Evolutionary conservation across 345 rosid genomes (phyloP), one percentile per base, ranked within the genome.

Genomic region (Citrus hindsii): DNA sequence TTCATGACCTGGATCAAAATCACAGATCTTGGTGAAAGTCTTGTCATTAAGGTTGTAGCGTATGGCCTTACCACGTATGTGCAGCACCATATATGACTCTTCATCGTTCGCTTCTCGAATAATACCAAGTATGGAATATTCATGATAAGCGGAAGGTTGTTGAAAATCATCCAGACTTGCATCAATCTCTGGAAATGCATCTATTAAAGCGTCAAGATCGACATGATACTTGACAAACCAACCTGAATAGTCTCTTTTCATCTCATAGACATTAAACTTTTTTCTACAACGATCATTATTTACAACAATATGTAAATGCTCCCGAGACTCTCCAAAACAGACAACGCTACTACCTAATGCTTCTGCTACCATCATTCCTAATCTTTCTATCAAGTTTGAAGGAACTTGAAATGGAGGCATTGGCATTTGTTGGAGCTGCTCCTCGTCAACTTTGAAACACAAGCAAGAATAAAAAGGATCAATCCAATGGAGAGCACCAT

Each of bases 191-290:
- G 90, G 88, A 67, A 82, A 79, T 63, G 65, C 72, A 4, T 74
- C 46, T 48, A 61, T 83, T 14, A 87, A 40, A 32, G 40, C 66
- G 68, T 73, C 71, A 32, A 90, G 76, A 58, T 90, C 81, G 40
- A 86, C 82, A 19, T 21, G 60, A 58, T 83, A 65, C 84, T 88
- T 88, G 4, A 80, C 6, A 13, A 40, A 81, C 91, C 89, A 90
- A 33, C 58, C 77, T 9, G 78, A 80, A 48, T 69, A 65, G 69
- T 80, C 79, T 10, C 51, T 46, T 46, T 46, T 46, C 51, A 46
- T 13, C 51, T 46, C 51, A 46, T 46, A 46, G 18, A 46, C 3
- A 53, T 73, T 37, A 24, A 87, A 51, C 9, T 71, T 28, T 10
- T 77, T 56, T 30, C 79, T 71, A 28, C 77, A 35, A 14, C n/a